Base-by-base conservation (phyloP, 208 protist genomes). In the Borovskyia barvae region DNA sequence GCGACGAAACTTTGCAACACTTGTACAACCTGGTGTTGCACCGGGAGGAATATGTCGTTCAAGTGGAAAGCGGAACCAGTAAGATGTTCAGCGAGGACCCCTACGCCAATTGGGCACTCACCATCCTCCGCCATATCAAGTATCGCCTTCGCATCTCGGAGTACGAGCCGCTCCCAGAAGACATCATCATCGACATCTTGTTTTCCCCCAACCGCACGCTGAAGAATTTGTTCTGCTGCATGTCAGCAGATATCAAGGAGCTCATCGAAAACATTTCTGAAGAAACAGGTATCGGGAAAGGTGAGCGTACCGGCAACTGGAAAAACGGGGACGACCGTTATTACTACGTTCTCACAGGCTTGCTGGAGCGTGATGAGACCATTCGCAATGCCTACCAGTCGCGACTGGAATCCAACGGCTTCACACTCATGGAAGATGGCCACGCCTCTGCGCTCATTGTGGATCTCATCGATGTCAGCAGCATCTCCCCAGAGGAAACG, bases 11-110 rank as follows among this genome's bases (percentile, higher is more conserved):
- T 5, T 39, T 92, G 40, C 48, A 66, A 19, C 52, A 75, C 5
- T 46, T 94, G 39, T 84, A 86, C 69, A 82, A 92, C 67, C 70
- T 92, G 30, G 45, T 86, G 9, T 56, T 83, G 17, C 88, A 89
- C 40, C 73, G 80, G 17, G 85, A 89, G 59, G 80, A 94, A 48
- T 94, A 84, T 58, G 67, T 90, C n/a, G 78, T 94, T n/a, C 76
- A 81, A 26, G 62, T 92, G 40, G 80, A 92, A 45, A 61, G 70
- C 1, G 65, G 65, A 3, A 59, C 55, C 49, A 71, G 69, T 26
- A 80, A 72, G 32, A 68, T 76, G 2, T 93, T 91, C 52, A 57
- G 62, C 9, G 75, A 76, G 17, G 81, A 89, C 60, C 60, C 84
- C 7, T 90, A 85, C 53, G 61, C 66, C 4, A 87, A 75, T 63